Conservation (phyloP, 1,139 yeast genomes). For the Wickerhamomyces sp. region DNA sequence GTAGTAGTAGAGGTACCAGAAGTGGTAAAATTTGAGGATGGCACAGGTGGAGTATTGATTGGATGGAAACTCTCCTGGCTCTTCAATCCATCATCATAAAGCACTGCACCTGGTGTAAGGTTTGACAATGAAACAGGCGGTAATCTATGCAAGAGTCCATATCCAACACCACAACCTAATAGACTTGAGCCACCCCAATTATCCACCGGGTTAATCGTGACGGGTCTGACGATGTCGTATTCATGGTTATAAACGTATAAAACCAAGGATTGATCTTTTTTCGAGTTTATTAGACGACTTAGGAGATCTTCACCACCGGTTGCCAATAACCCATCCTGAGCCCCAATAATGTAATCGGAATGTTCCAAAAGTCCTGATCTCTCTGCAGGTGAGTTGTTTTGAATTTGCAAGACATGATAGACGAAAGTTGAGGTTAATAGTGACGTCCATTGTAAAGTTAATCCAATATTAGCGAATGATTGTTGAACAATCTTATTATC, state of each 20-base stretch:
- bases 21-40: constrained; percentile 2
- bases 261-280: constrained; percentile 43
- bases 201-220: constrained; percentile 62
- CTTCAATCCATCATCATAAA: constrained; percentile 14
- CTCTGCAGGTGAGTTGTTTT: constrained; percentile 80
- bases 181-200: constrained; percentile 69
- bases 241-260: constrained; percentile 87
- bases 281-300: constrained; percentile 61
- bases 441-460: constrained; percentile 74
- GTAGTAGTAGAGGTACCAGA: constrained; percentile 2
- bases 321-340: constrained; percentile 75
- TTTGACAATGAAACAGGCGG: constrained; percentile 35
- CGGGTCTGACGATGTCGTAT: constrained; percentile 80
- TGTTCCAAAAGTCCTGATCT: constrained; percentile 77
- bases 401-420: constrained; percentile 79
- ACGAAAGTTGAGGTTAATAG: constrained; percentile 73
- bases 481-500: constrained; percentile 9
- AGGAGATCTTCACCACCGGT: constrained; percentile 84
- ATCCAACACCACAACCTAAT: constrained; percentile 93
- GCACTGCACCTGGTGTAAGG: constrained; percentile 22
- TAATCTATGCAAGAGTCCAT: constrained; percentile 79
- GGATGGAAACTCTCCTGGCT: constrained; percentile 12
- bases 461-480: constrained; percentile 44
- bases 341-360: constrained; percentile 86
- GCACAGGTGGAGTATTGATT: constrained; percentile 1